A percentile compares a stretch with the other conserved stretches of the same genome.
phyloP scores from a whole-genome alignment of 1,139 yeast species.

The Pneumocystis jirovecii region DNA sequence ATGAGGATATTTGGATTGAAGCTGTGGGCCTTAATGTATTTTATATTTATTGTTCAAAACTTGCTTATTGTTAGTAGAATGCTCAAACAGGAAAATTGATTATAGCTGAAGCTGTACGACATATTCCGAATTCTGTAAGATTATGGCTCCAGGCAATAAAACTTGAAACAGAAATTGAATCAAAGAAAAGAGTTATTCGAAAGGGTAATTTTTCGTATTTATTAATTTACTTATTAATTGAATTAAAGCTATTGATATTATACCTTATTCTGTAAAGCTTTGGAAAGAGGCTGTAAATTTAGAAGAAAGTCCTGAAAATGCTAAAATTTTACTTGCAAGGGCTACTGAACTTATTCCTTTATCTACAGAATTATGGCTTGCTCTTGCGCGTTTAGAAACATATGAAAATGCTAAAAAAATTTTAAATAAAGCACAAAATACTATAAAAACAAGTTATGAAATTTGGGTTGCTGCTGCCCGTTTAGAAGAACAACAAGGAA shows the following conservation, averaged over 20 bases:
- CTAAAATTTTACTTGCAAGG: constrained; percentile 40
- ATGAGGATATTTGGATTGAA: constrained; percentile 73
- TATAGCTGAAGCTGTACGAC: constrained; percentile 50
- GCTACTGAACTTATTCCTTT: constrained; percentile 55
- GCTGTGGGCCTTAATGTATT: constrained; percentile 48
- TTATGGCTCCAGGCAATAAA: constrained; percentile 63
- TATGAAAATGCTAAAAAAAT: constrained; percentile 39
- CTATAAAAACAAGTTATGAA: constrained; percentile 35
- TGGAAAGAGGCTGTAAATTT: constrained; percentile 42
- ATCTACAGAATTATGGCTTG: constrained; percentile 53
- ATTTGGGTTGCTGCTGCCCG: constrained; percentile 63
- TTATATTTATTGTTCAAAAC: background rate
- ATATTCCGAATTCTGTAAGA: constrained; percentile 39
- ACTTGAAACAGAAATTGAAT: constrained; percentile 41
- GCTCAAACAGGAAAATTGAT: constrained; percentile 36
- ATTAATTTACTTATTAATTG: background rate
- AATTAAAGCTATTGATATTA: constrained; percentile 42
- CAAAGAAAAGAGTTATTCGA: constrained; percentile 45
- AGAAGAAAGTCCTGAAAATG: constrained; percentile 34
- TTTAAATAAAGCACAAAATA: constrained; percentile 46
- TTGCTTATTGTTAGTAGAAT: constrained; percentile 1
- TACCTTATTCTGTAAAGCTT: constrained; percentile 48
- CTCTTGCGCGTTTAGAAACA: constrained; percentile 32
- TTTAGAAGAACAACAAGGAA: constrained; percentile 44
- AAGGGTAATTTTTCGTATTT: constrained; percentile 22